These are phyloP conservation scores for Penicillium fuscoglaucum DNA, from an alignment of 2,329 filamentous ascomycete genomes.

Conservation along the genomic window DNA sequence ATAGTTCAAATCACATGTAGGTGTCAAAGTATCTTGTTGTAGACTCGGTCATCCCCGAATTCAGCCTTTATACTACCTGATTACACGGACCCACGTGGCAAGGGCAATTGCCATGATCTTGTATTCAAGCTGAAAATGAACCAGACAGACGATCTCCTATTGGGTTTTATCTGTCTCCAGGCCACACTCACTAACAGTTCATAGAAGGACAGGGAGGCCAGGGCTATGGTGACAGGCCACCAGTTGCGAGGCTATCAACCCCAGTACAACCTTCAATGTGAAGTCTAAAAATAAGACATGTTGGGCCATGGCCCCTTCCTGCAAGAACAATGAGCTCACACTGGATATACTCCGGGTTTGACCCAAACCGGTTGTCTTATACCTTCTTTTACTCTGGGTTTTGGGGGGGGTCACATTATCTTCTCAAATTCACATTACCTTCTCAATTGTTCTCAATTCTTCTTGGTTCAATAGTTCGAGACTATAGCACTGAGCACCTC, in stretches of 20 bases:
- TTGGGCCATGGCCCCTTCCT: background rate
- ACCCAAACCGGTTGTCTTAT: background rate
- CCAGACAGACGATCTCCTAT: background rate
- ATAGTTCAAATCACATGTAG: conserved; percentile 7
- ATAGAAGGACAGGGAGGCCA: background rate
- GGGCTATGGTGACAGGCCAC: background rate
- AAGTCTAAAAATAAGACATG: conserved; percentile 13
- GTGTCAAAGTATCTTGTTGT: background rate
- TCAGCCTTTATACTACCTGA: background rate
- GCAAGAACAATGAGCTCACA: background rate
- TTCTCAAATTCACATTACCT: background rate
- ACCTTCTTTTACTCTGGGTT: background rate
- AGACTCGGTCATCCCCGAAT: background rate
- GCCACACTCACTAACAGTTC: background rate
- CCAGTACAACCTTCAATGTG: background rate
- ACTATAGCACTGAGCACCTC: background rate
- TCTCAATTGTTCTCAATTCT: background rate
- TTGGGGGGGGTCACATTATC: background rate
- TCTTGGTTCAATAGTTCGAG: background rate
- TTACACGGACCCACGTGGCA: conserved; percentile 7
- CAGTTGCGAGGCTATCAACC: background rate
- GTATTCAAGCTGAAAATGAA: background rate
- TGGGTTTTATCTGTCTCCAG: background rate
- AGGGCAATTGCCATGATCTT: background rate
- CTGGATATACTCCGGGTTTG: conserved; percentile 9